Base-by-base conservation (phyloP, 371 early-diverging fungal species). In the Mucor indicus region DNA sequence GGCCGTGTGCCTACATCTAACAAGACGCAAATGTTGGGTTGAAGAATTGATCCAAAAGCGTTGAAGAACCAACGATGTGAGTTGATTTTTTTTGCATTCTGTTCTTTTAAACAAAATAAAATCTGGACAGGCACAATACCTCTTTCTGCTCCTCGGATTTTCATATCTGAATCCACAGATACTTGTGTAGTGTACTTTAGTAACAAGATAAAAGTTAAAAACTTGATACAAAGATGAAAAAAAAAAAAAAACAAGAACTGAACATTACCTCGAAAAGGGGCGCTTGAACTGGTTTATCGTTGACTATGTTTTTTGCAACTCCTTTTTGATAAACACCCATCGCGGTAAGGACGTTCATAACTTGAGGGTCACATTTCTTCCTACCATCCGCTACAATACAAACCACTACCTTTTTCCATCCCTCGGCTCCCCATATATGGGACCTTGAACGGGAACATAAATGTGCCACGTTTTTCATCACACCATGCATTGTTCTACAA, bases 11-110 rank as follows among this genome's bases (percentile, higher is more conserved):
- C 88, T 13, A 84, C 86, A 57, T 92, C 92, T 6, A 92, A 52
- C 27, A 92, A 56, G 17, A 92, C 67, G 54, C 90, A 89, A 13
- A 90, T 80, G 38, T 85, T 79, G 4, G 92, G 92, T 11, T 84
- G 67, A 32, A 92, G 55, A 22, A 79, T 38, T 0, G 72, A 67
- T 2, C 82, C 86, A 55, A 91, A 83, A 1, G 89, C 89, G 47
- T 85, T 85, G 59, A 90, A 93, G 67, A 90, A 89, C 91, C 91
- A 93, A 15, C 90, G 75, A 63, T 93, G 91, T 0, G 87, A 86
- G 64, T 92, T 92, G 65, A 92, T 84, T 60, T 92, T 92, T 65
- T 91, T 93, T 7, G 85, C 85, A 50, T 93, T 93, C 51, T 90
- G 79, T 60, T 93, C 91, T 67, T 93, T 93, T 1, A 93, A 59